Conservation (phyloP, 129 eudicot species). For the Centaurea solstitialis region DNA sequence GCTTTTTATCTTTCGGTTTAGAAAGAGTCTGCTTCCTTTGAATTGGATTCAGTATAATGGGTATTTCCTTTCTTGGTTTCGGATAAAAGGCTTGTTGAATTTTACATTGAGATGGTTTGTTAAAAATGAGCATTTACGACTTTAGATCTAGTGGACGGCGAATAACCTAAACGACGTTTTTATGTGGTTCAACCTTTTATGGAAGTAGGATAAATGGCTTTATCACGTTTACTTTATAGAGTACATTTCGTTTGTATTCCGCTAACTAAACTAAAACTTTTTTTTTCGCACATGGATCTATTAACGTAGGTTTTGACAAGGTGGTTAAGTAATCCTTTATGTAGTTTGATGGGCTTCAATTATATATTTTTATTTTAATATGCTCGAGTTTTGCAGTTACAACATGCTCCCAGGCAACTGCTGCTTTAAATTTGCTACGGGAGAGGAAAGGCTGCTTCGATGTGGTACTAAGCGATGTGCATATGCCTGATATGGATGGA, state of each 20-base stretch:
- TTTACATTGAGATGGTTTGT: background rate
- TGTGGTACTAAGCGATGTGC: conserved; percentile 72
- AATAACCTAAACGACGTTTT: background rate
- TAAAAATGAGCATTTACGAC: background rate
- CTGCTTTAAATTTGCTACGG: conserved; percentile 63
- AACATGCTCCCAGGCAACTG: conserved; percentile 58
- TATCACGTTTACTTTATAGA: background rate
- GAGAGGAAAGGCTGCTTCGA: conserved; percentile 66
- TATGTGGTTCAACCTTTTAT: background rate
- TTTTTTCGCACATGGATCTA: background rate
- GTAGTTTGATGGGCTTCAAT: background rate
- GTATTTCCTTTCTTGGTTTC: background rate
- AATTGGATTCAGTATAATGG: background rate
- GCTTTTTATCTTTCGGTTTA: background rate
- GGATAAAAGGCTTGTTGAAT: background rate
- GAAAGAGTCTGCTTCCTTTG: background rate
- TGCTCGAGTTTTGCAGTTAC: conserved; percentile 55
- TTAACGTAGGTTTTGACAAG: background rate
- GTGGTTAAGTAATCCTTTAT: background rate
- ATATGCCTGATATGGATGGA: conserved; percentile 91
- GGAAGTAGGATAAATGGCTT: conserved; percentile 1
- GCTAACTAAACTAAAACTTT: background rate
- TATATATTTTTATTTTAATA: background rate
- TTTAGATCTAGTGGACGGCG: background rate
- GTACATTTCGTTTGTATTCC: background rate